These are phyloP conservation scores for Alternaria metachromatica DNA, from an alignment of 2,329 filamentous ascomycete species.

Conservation along the genomic window DNA sequence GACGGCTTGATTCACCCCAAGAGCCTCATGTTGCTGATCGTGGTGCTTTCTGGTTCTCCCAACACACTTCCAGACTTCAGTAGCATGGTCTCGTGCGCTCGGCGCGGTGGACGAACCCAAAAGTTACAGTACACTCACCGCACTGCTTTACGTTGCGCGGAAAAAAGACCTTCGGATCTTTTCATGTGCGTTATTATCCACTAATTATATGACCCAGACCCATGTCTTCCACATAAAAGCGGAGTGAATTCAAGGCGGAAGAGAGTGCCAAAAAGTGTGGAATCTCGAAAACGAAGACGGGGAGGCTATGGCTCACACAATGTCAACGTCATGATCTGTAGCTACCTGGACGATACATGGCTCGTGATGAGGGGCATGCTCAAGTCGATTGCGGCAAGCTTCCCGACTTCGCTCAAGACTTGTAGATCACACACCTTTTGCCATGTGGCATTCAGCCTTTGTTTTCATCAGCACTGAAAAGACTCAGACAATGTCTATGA, in stretches of 20 bases:
- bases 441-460: not conserved
- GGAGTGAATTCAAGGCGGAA: not conserved
- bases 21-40: not conserved
- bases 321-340: not conserved
- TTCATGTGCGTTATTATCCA: not conserved
- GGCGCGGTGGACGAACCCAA: not conserved
- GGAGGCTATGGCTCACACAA: not conserved
- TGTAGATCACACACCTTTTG: not conserved
- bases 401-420: not conserved
- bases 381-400: not conserved
- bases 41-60: not conserved
- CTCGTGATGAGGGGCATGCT: not conserved
- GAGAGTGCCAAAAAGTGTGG: not conserved
- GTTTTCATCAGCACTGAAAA: not conserved
- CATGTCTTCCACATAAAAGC: not conserved
- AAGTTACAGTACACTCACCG: not conserved
- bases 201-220: not conserved
- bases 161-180: not conserved
- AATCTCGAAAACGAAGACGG: not conserved
- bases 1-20: not conserved
- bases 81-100: not conserved
- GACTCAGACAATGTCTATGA: not conserved
- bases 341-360: not conserved
- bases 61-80: not conserved
- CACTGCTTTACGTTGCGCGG: not conserved